Conservation (phyloP, 2,329 filamentous ascomycete genomes). For the Paecilomyces sp. region DNA sequence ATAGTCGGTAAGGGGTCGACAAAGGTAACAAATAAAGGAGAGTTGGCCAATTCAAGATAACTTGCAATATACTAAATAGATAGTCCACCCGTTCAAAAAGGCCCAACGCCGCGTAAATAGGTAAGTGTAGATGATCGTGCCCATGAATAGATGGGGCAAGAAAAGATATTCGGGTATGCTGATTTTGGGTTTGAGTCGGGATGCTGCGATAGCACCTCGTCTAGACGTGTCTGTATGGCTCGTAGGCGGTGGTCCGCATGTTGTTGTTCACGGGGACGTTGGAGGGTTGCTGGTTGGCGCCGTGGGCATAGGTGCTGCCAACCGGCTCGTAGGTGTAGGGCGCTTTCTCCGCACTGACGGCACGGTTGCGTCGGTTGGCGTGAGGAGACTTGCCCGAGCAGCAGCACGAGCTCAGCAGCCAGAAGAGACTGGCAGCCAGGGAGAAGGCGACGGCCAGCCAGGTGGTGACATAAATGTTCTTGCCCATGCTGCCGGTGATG, state of each 20-base stretch:
- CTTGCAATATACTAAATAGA: neutral
- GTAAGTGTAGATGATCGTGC: neutral
- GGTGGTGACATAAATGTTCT: conserved; percentile 60
- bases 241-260: neutral
- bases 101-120: neutral
- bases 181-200: neutral
- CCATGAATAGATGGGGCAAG: neutral
- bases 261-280: neutral
- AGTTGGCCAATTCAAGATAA: neutral
- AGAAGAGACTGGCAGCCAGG: conserved; percentile 73
- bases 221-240: neutral
- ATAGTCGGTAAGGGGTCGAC: neutral
- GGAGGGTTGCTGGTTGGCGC: neutral
- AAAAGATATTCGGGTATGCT: neutral
- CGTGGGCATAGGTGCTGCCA: conserved; percentile 19
- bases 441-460: conserved; percentile 79
- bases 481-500: conserved; percentile 61
- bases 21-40: neutral
- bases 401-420: conserved; percentile 88
- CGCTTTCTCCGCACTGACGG: conserved; percentile 51
- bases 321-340: conserved; percentile 56
- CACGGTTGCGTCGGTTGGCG: conserved; percentile 28
- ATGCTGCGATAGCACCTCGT: neutral
- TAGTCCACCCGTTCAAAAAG: neutral
- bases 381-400: conserved; percentile 60